phyloP scores from a whole-genome alignment of 1,139 yeast species.

The Spathaspora sp. region DNA sequence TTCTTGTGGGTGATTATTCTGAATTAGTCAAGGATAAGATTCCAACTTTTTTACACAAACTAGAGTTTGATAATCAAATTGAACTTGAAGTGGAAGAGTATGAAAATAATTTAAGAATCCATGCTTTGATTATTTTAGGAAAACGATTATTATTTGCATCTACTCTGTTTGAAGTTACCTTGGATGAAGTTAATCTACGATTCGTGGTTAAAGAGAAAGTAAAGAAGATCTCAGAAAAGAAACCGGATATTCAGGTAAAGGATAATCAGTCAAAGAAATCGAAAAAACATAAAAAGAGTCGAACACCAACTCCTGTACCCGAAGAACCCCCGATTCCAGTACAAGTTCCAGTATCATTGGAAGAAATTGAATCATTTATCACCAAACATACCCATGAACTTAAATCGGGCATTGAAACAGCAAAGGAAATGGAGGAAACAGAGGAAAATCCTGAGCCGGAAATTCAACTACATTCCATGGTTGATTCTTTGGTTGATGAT shows the following conservation, averaged over 20 bases:
- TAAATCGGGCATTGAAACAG: slow-evolving; percentile 6
- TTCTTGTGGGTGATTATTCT: slow-evolving; percentile 34
- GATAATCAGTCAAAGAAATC: slow-evolving; percentile 6
- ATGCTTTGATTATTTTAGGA: slow-evolving; percentile 23
- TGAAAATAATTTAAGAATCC: slow-evolving; percentile 25
- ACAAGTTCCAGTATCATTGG: slow-evolving; percentile 20
- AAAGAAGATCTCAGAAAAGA: not conserved
- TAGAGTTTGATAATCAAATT: not conserved
- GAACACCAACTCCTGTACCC: not conserved
- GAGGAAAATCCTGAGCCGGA: slow-evolving; percentile 2
- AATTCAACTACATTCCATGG: slow-evolving; percentile 18
- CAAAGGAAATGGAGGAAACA: not conserved
- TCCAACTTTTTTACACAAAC: slow-evolving; percentile 35
- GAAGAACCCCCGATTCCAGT: slow-evolving; percentile 4
- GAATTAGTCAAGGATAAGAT: slow-evolving; percentile 15
- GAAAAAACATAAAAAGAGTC: not conserved
- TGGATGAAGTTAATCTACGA: slow-evolving; percentile 2
- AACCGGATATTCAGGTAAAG: too few relatives aligned
- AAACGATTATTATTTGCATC: slow-evolving; percentile 8
- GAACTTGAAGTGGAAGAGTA: slow-evolving; percentile 13
- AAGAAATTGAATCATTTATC: slow-evolving; percentile 34
- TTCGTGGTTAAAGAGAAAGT: slow-evolving; percentile 5
- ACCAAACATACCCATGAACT: slow-evolving; percentile 20
- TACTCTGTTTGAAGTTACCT: slow-evolving; percentile 3
- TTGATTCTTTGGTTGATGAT: slow-evolving; percentile 16